Evolutionary conservation across 345 rosid genomes (phyloP).

Genomic region (Linum trigynum): DNA sequence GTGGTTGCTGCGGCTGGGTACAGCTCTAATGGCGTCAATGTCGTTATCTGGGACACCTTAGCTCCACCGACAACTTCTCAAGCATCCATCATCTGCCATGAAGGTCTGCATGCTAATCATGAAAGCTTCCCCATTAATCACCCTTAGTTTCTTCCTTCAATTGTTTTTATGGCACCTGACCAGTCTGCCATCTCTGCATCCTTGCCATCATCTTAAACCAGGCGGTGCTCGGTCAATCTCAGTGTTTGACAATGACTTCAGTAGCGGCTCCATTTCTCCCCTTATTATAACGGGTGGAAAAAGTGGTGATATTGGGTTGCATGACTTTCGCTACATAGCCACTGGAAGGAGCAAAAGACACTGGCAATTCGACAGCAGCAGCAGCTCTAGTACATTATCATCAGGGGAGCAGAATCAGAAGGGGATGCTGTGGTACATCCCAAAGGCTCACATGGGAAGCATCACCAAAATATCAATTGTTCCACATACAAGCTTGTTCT

Average conservation of each 20-base stretch:
- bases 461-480: constrained; percentile 71
- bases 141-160: too few relatives aligned
- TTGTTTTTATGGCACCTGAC: not conserved
- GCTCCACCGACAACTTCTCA: constrained; percentile 85
- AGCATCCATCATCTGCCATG: constrained; percentile 78
- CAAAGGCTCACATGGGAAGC: constrained; percentile 94
- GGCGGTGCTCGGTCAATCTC: constrained; percentile 90
- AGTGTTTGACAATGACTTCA: constrained; percentile 76
- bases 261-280: constrained; percentile 89
- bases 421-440: constrained; percentile 97
- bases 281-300: constrained; percentile 85
- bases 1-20: constrained; percentile 76
- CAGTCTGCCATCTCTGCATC: not conserved
- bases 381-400: constrained; percentile 23
- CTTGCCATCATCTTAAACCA: constrained; percentile 15
- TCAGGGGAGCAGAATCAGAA: constrained; percentile 43
- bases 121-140: not conserved
- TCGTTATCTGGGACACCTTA: constrained; percentile 86
- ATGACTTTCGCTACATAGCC: constrained; percentile 85
- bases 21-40: constrained; percentile 73
- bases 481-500: constrained; percentile 76
- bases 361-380: constrained; percentile 30
- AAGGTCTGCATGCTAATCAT: constrained; percentile 40
- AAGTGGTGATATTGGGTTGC: constrained; percentile 84
- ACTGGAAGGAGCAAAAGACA: constrained; percentile 73